Evolutionary conservation across 2,329 filamentous ascomycete genomes (phyloP), one percentile per base, ranked within the genome.

Genomic region (Ploettnerulaceae sp.): DNA sequence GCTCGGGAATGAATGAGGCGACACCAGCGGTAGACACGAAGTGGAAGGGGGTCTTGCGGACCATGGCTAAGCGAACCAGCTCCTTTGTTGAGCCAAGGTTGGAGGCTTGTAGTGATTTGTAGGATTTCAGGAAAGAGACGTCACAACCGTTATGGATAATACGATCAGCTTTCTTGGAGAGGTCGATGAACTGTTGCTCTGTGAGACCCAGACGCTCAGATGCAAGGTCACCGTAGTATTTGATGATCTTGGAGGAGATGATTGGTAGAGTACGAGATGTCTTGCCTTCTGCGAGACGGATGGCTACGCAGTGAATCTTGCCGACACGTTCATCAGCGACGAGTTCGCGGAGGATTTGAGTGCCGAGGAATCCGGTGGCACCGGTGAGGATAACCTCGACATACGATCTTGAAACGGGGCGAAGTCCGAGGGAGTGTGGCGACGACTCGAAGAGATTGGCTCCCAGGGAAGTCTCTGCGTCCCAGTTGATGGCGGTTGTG

Each of bases 81-180:
- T 64, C 57, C 33, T 59, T 58, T 1, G 66, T 69, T 0, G 69
- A 57, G 0, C 49, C 12, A 2, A 71, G 51, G 48, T 74, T 73
- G 20, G 57, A 45, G 1, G 41, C 35, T 2, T 61, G 57, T 0
- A 73, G 58, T 0, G 60, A 56, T 7, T 55, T 22, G 52, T 71
- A 74, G 1, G 57, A 56, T 21, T 72, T 65, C 51, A 61, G 47
- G 56, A 61, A 70, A 5, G 58, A 67, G 11, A 62, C 60, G 15
- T 68, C 64, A n/a, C 72, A 71, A 6, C 70, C 75, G 41, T 64
- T 67, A 58, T 78, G 82, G 20, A 85, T 72, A 39, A 83, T 71
- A 3, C 72, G 56, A 52, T 73, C 66, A 1, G 61, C 65, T 3
- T 55, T 35, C 3, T 36, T 20, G n/a, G 59, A 58, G 2, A 76